phyloP scores from a whole-genome alignment of 192 early-diverging fungal species.

The Mortierella hygrophila region DNA sequence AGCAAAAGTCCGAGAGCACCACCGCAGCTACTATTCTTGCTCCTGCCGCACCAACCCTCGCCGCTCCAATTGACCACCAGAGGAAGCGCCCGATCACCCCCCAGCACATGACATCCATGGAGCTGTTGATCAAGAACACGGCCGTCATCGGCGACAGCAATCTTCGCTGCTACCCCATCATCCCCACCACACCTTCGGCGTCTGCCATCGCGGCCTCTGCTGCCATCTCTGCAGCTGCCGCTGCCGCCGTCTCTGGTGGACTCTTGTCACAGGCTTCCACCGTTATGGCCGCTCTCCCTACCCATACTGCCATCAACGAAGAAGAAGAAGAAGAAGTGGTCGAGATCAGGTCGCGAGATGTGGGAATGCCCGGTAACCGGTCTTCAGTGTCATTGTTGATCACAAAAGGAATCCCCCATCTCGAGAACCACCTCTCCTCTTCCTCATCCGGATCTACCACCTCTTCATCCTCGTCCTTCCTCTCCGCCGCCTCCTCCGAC shows the following conservation, averaged over 20 bases:
- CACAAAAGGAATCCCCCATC: background rate
- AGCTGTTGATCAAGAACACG: slow-evolving; percentile 38
- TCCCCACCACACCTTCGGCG: background rate
- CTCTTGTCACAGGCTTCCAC: background rate
- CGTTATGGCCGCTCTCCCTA: background rate
- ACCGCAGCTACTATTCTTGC: background rate
- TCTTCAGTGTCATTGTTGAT: background rate
- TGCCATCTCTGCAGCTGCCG: background rate
- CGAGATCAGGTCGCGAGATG: background rate
- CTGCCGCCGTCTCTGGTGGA: background rate
- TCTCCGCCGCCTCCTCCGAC: background rate
- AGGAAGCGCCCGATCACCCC: slow-evolving; percentile 13
- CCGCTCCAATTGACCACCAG: background rate
- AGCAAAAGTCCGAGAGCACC: too few relatives aligned
- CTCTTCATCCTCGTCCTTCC: background rate
- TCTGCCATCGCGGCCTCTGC: background rate
- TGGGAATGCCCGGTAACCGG: background rate
- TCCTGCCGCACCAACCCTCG: background rate
- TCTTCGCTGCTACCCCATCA: slow-evolving; percentile 40
- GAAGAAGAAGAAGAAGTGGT: background rate
- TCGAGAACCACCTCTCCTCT: background rate
- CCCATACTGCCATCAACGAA: background rate
- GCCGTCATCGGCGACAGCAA: slow-evolving; percentile 47
- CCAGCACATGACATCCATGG: slow-evolving; percentile 50
- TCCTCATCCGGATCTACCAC: background rate